Evolutionary conservation across 169 alveolate species (phyloP).

Genomic region (Sarcocystis neurona): DNA sequence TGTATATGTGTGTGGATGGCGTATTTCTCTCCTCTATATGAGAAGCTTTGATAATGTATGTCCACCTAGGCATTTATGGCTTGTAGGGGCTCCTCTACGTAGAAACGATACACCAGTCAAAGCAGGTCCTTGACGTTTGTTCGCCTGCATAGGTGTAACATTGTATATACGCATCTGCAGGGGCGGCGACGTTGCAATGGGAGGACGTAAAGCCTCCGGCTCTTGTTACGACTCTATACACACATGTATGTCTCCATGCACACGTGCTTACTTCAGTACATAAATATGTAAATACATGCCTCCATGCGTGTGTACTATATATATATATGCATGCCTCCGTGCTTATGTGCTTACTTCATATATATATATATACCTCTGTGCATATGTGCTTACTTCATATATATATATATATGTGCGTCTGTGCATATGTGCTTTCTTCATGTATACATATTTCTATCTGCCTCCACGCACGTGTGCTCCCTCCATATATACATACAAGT

Average conservation of each 20-base stretch:
- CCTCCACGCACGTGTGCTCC: not conserved
- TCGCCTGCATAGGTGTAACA: too few relatives aligned
- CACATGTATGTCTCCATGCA: not conserved
- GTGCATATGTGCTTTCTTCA: not conserved
- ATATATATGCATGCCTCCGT: not conserved
- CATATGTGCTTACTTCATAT: not conserved
- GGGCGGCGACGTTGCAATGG: not conserved
- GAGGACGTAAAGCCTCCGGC: not conserved
- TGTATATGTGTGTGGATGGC: not conserved
- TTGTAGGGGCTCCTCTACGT: not conserved
- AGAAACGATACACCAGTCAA: not conserved
- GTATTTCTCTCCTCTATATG: not conserved
- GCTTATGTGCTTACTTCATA: not conserved
- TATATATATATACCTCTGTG: not conserved
- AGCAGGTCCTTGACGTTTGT: not conserved
- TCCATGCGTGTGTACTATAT: not conserved
- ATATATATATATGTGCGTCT: not conserved
- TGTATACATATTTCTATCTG: not conserved
- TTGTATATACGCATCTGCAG: too few relatives aligned
- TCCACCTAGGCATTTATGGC: not conserved
- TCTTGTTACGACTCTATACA: not conserved
- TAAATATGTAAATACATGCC: too few relatives aligned
- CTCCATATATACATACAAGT: not conserved
- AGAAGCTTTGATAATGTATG: not conserved
- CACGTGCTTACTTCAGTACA: not conserved